phyloP scores from a whole-genome alignment of 257 asterid genomes.

The Solanum chiquidenum region DNA sequence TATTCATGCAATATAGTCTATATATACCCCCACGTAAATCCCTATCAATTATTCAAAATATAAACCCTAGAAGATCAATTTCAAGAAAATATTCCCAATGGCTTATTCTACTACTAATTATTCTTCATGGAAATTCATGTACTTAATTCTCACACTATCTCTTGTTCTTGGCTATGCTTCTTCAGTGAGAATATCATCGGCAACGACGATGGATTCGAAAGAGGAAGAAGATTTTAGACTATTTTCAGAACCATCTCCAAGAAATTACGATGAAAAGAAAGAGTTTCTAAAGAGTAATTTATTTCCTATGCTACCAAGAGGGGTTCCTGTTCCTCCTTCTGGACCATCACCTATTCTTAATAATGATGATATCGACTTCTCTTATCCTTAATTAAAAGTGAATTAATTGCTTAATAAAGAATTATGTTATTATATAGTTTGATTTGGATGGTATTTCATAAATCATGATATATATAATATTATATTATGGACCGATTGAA shows the following conservation, averaged over 20 bases:
- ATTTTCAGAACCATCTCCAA: background rate
- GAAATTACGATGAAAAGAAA: background rate
- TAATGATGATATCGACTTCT: background rate
- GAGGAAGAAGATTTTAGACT: background rate
- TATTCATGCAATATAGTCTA: background rate
- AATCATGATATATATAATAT: background rate
- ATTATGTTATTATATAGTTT: background rate
- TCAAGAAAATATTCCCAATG: background rate
- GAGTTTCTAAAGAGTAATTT: background rate
- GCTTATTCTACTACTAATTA: background rate
- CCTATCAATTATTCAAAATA: background rate
- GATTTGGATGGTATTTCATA: background rate
- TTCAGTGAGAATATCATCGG: background rate
- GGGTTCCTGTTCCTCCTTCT: constrained; percentile 37
- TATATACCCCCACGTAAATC: background rate
- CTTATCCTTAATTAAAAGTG: background rate
- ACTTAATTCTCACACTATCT: background rate
- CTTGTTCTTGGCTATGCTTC: background rate
- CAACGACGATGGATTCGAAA: background rate
- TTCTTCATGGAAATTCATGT: background rate
- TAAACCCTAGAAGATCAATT: background rate
- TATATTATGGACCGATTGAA: background rate
- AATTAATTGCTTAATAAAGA: background rate
- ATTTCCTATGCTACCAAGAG: constrained; percentile 28
- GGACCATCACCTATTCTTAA: constrained; percentile 42